Evolutionary conservation across 2,329 filamentous ascomycete species (phyloP), one percentile per base, ranked within the genome.

Genomic region (Penicillium sp.): DNA sequence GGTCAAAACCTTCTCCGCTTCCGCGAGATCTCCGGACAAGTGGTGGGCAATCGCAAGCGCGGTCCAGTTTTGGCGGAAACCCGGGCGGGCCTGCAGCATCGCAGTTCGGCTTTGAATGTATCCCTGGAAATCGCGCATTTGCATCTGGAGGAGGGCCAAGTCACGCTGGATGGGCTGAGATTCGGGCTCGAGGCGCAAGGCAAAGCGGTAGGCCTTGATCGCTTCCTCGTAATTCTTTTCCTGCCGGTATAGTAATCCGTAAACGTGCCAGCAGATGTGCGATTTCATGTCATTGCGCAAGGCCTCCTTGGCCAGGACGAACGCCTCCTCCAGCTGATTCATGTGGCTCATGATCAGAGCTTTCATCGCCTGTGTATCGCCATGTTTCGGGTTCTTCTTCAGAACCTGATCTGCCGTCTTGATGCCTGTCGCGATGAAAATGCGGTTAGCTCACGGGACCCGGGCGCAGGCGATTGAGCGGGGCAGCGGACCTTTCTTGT

Each of bases 241-340:
- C 44, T 90, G 87, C 46, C 92, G 87, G 76, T 95, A 97, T 45
- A 99, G 81, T 62, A 99, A 76, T 28, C 95, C 94, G 72, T 97
- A 99, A 55, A 99, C 94, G 74, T 99, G 95, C 94, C 94, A 99
- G 80, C 92, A 97, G 66, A 99, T 92, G 75, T 97, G 92, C 66
- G 92, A 96, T 78, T 95, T 96, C 92, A 99, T 97, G 72, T 97
- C 92, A 66, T 92, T 90, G 61, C 88, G 91, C 64, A 99, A 80
- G 30, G 95, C 94, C 60, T 91, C 83, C 76, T 96, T 99, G 67
- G 89, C 92, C 53, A 99, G 81, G 41, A 86, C 84, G 71, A 99
- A 99, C 0, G 95, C 95, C 76, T 99, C 94, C 51, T 96, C 90
- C 27, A 87, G 86, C 75, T 95, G 92, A 63, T 91, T 90, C 74